These are phyloP conservation scores for Penicillium palitans DNA, from an alignment of 2,329 filamentous ascomycete species.

Conservation along the genomic window DNA sequence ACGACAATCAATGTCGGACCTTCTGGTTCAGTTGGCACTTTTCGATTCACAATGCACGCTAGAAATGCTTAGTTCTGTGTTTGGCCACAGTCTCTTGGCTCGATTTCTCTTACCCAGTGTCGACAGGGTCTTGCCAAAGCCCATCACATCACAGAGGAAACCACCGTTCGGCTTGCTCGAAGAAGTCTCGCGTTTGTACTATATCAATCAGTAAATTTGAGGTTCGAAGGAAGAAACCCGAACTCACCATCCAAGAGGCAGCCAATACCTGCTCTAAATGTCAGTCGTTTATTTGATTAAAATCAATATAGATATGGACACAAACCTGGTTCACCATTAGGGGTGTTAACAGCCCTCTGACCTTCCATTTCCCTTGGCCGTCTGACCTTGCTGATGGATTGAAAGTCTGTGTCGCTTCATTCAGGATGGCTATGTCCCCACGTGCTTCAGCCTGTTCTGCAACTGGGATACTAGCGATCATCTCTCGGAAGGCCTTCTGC, in stretches of 20 bases:
- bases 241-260: not conserved
- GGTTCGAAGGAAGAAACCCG: not conserved
- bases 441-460: not conserved
- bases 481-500: not conserved
- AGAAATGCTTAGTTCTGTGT: not conserved
- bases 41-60: slow-evolving; percentile 1
- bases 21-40: not conserved
- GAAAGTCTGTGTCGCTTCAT: not conserved
- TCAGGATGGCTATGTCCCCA: not conserved
- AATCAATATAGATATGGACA: not conserved
- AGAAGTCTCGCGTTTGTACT: not conserved
- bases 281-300: not conserved
- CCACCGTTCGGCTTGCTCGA: not conserved
- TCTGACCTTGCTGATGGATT: not conserved
- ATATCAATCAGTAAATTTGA: not conserved
- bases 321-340: slow-evolving; percentile 1
- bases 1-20: not conserved
- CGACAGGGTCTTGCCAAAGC: not conserved
- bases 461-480: not conserved
- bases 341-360: not conserved
- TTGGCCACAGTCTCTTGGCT: too few relatives aligned
- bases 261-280: not conserved
- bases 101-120: not conserved
- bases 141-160: slow-evolving; percentile 2
- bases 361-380: not conserved